phyloP scores from a whole-genome alignment of 129 eudicot genomes.

The Saussurea involucrata region DNA sequence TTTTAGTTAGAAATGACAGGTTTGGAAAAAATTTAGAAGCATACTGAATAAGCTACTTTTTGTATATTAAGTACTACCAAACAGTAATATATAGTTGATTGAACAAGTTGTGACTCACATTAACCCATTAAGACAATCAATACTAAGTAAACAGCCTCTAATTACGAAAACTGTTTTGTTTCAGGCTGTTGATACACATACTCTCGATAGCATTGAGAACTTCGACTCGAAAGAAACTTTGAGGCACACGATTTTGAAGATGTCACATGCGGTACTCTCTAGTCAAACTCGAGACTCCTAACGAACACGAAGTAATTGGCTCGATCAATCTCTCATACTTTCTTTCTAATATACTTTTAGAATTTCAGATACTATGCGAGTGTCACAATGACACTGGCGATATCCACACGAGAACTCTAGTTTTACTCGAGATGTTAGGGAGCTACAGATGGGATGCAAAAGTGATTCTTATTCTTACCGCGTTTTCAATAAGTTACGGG shows the following conservation, averaged over 20 bases:
- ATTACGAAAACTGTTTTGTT: no score
- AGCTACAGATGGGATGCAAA: conserved; percentile 78
- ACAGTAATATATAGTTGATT: no score
- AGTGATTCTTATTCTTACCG: conserved; percentile 59
- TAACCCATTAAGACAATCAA: no score
- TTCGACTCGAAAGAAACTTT: conserved; percentile 37
- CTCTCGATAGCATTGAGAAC: conserved; percentile 29
- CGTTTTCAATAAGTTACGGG: conserved; percentile 60
- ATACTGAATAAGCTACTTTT: no score
- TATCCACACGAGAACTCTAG: conserved; percentile 40
- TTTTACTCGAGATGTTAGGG: conserved; percentile 49
- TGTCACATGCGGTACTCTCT: conserved; percentile 53
- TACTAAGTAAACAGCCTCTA: no score
- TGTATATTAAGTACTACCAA: no score
- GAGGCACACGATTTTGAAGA: conserved; percentile 39
- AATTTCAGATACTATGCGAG: conserved; percentile 44
- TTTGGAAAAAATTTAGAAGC: no score
- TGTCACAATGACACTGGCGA: conserved; percentile 27
- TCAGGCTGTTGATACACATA: conserved; percentile 43
- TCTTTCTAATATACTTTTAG: conserved; percentile 1
- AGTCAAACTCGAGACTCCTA: conserved; percentile 1
- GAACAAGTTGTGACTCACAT: no score
- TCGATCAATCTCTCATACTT: neutral
- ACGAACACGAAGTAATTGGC: neutral
- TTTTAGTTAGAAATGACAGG: no score